Base-by-base conservation (phyloP, 805 yeast species). In the Saccharomyces kudriavzevii region DNA sequence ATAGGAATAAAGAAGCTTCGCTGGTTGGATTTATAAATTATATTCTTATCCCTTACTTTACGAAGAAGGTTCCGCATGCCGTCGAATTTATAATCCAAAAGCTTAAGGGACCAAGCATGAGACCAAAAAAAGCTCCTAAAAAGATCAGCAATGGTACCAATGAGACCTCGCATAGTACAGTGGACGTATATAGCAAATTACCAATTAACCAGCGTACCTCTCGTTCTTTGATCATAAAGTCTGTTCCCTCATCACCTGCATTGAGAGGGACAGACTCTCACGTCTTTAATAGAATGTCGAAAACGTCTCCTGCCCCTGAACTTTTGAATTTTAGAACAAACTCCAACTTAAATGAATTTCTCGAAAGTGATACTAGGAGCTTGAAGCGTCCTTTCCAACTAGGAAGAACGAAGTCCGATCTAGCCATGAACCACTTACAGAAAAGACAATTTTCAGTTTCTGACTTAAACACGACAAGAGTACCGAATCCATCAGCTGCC, bases 1-100 rank as follows among this genome's bases (percentile, higher is more conserved):
- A 63, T 53, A 60, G 58, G 26, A 57, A 55, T 14, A 70, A 68
- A 45, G 79, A 76, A 47, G 67, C 72, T 5, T 73, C 77, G 13
- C 68, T 77, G 0, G 57, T 65, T 20, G 82, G 81, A 3, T 82
- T 80, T 59, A 65, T 79, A 40, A 79, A 76, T 3, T 77, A 76
- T 56, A 79, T 81, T 8, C 54, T 82, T 2, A 72, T 81, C 1
- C 85, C 86, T 0, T 80, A 76, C 63, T 82, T 72, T 61, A 77
- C 72, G 49, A 75, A 74, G 53, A 75, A 70, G 54, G 64, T 80
- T 3, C 85, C 86, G 0, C 59, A 68, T 45, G 66, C 77, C 3
- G 74, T 79, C 8, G 73, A 72, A 49, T 76, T 74, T 54, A 67
- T 80, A 24, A 69, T 79, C 5, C 73, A 72, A 22, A 77, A 75